These are phyloP conservation scores for Halenospora varia DNA, from an alignment of 495 filamentous ascomycete genomes.

Conservation along the genomic window DNA sequence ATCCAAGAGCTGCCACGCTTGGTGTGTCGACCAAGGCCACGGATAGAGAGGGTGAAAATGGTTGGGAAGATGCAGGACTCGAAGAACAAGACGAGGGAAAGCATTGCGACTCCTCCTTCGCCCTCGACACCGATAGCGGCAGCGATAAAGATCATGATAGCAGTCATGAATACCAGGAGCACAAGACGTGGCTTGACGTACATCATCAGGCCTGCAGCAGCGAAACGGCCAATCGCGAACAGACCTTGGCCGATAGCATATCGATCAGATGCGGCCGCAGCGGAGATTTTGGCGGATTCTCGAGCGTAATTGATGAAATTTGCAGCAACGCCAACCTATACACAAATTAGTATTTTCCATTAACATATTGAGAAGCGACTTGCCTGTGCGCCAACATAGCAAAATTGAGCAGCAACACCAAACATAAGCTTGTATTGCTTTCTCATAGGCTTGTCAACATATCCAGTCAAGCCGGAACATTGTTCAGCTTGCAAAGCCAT, in stretches of 20 bases:
- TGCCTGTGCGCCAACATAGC: constrained; percentile 61
- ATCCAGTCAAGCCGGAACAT: constrained; percentile 30
- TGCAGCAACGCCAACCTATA: constrained; percentile 42
- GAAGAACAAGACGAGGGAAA: constrained; percentile 64
- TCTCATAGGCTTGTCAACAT: constrained; percentile 44
- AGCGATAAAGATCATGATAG: constrained; percentile 55
- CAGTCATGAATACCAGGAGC: constrained; percentile 42
- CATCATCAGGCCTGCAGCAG: constrained; percentile 47
- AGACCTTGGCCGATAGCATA: constrained; percentile 62
- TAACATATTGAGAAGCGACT: constrained; percentile 22
- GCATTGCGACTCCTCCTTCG: constrained; percentile 52
- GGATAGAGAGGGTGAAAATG: constrained; percentile 63
- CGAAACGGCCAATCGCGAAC: constrained; percentile 65
- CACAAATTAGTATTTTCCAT: background rate
- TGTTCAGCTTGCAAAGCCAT: constrained; percentile 53
- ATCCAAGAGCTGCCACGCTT: constrained; percentile 61
- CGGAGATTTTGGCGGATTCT: constrained; percentile 55
- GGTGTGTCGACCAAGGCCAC: constrained; percentile 65
- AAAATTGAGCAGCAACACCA: constrained; percentile 64
- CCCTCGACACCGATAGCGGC: constrained; percentile 48
- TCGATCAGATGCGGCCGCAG: constrained; percentile 34
- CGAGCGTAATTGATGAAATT: constrained; percentile 42
- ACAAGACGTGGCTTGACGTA: constrained; percentile 48
- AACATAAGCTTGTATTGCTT: constrained; percentile 66
- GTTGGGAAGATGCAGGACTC: constrained; percentile 66